Evolutionary conservation across 2,329 filamentous ascomycete genomes (phyloP).

Genomic region (Alternaria rosae): DNA sequence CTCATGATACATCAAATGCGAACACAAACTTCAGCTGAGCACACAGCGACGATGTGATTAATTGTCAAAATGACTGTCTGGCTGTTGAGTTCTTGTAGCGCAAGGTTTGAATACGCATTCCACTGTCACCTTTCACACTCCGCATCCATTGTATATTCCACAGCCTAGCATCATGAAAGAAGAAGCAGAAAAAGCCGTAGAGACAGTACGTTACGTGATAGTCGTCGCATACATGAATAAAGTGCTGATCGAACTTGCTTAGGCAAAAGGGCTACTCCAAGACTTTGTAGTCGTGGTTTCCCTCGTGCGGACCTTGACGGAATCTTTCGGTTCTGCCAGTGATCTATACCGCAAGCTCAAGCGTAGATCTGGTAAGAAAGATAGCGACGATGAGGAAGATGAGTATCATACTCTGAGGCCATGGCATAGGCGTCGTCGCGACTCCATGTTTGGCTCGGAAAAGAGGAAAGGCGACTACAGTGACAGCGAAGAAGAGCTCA

Average conservation of each 20-base stretch:
- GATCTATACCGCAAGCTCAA: slow-evolving; percentile 43
- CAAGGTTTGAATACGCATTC: slow-evolving; percentile 6
- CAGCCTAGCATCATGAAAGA: slow-evolving; percentile 20
- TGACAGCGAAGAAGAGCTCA: slow-evolving; percentile 41
- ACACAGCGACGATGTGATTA: slow-evolving; percentile 2
- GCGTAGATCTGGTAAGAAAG: slow-evolving; percentile 21
- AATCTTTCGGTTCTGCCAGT: slow-evolving; percentile 40
- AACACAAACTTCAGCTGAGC: slow-evolving; percentile 19
- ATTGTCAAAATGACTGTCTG: slow-evolving; percentile 15
- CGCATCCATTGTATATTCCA: not conserved
- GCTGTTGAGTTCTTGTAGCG: slow-evolving; percentile 4
- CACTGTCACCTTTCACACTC: not conserved
- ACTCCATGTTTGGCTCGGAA: slow-evolving; percentile 25
- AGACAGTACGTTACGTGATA: slow-evolving; percentile 13
- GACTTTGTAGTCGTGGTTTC: slow-evolving; percentile 39
- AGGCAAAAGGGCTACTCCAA: slow-evolving; percentile 37
- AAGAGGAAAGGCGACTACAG: slow-evolving; percentile 23
- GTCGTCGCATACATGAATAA: not conserved
- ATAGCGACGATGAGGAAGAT: slow-evolving; percentile 23
- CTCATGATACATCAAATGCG: slow-evolving; percentile 12
- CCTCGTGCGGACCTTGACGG: slow-evolving; percentile 39
- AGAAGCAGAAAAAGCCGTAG: slow-evolving; percentile 24
- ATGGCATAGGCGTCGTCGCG: slow-evolving; percentile 17
- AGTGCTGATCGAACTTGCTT: slow-evolving; percentile 8
- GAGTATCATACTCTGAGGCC: not conserved